phyloP scores from a whole-genome alignment of 306 rosid species.

The Lagenaria siceraria region DNA sequence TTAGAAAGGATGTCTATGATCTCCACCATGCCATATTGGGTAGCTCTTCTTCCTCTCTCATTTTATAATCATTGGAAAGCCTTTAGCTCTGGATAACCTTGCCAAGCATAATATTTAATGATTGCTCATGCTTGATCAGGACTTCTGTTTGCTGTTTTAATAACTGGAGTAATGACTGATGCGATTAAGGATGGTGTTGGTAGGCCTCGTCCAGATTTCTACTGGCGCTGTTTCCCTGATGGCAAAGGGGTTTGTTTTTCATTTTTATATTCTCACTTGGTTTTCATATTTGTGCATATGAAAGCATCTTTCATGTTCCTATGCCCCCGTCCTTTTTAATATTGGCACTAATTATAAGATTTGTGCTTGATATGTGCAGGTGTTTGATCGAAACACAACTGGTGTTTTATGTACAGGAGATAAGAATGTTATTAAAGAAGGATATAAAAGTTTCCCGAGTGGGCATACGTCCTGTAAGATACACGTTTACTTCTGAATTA shows the following conservation, averaged over 20 bases:
- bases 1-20: constrained; percentile 72
- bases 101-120: background rate
- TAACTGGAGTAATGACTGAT: constrained; percentile 78
- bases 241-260: constrained; percentile 57
- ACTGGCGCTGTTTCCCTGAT: constrained; percentile 95
- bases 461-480: constrained; percentile 91
- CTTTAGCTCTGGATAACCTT: background rate
- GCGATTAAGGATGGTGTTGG: constrained; percentile 92
- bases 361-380: constrained; percentile 36
- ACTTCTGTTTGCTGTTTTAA: constrained; percentile 64
- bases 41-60: constrained; percentile 13
- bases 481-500: constrained; percentile 17
- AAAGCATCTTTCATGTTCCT: background rate
- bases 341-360: background rate
- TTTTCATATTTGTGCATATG: background rate
- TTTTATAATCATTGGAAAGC: background rate
- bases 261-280: background rate
- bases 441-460: constrained; percentile 94
- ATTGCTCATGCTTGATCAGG: constrained; percentile 36
- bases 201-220: constrained; percentile 91
- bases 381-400: constrained; percentile 37
- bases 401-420: constrained; percentile 60
- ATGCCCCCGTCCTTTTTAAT: background rate
- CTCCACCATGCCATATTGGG: constrained; percentile 84
- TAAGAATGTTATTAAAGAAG: constrained; percentile 64